Evolutionary conservation across 164 flowering plant species (phyloP).

Genomic region (Amborella trichopoda): DNA sequence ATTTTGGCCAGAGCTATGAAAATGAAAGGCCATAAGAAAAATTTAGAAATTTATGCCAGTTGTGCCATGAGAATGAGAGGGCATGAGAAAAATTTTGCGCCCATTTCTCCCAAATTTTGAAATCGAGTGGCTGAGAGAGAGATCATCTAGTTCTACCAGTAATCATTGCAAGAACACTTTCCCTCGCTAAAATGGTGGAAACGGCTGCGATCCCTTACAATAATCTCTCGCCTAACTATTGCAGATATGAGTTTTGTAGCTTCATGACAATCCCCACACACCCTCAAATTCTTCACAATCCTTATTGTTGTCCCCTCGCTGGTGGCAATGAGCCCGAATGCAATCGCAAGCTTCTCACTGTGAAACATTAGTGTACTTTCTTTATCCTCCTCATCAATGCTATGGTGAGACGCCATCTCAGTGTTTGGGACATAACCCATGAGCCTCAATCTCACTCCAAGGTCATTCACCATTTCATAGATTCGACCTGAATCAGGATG

Average conservation of each 20-base stretch:
- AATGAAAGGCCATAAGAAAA: too few relatives aligned
- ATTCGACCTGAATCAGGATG: slow-evolving; percentile 22
- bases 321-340: slow-evolving; percentile 32
- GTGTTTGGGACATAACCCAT: slow-evolving; percentile 25
- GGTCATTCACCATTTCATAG: slow-evolving; percentile 13
- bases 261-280: slow-evolving; percentile 29
- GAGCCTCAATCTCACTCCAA: slow-evolving; percentile 17
- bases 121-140: too few relatives aligned
- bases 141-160: too few relatives aligned
- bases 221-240: slow-evolving; percentile 23
- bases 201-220: slow-evolving; percentile 31
- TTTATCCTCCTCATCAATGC: slow-evolving; percentile 30
- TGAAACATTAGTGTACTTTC: slow-evolving; percentile 23
- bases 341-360: slow-evolving; percentile 38
- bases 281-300: slow-evolving; percentile 23
- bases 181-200: slow-evolving; percentile 27
- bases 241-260: slow-evolving; percentile 26
- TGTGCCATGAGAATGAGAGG: too few relatives aligned
- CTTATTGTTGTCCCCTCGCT: slow-evolving; percentile 22
- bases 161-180: slow-evolving; percentile 29
- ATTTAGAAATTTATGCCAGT: too few relatives aligned
- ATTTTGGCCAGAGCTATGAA: too few relatives aligned
- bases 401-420: slow-evolving; percentile 20
- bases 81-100: too few relatives aligned
- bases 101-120: too few relatives aligned